phyloP scores from a whole-genome alignment of 257 asterid genomes.

The Lycium ferocissimum region DNA sequence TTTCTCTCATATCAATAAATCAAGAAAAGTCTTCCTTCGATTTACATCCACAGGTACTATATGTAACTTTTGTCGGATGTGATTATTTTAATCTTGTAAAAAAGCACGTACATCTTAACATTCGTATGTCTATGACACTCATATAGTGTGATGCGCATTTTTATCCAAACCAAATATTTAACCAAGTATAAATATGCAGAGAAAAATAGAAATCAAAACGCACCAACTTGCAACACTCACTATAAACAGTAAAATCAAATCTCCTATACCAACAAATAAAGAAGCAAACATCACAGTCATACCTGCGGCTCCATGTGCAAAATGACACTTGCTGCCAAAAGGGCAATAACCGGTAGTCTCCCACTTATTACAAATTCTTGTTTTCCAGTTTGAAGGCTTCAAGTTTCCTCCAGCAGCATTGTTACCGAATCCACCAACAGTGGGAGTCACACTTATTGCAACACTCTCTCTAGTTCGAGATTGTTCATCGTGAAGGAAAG shows the following conservation, averaged over 20 bases:
- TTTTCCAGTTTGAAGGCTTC: constrained; percentile 43
- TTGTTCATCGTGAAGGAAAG: constrained; percentile 40
- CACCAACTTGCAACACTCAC: not conserved
- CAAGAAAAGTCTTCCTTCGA: not conserved
- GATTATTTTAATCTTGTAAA: not conserved
- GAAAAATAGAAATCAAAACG: not conserved
- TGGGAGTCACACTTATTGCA: constrained; percentile 41
- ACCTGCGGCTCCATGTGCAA: constrained; percentile 74
- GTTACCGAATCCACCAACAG: constrained; percentile 23
- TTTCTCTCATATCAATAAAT: not conserved
- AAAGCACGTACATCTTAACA: not conserved
- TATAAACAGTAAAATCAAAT: not conserved
- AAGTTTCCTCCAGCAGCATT: constrained; percentile 31
- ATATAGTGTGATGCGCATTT: not conserved
- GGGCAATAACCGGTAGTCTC: constrained; percentile 74
- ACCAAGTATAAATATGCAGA: not conserved
- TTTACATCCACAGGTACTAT: not conserved
- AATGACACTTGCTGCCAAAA: constrained; percentile 68
- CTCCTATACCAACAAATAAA: not conserved
- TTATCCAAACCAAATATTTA: not conserved
- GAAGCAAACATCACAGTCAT: constrained; percentile 1
- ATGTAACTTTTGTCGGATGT: not conserved
- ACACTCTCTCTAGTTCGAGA: constrained; percentile 39
- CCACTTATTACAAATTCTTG: constrained; percentile 66
- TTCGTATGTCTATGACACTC: not conserved